Percentiles rank a stretch among this genome's conserved stretches.
phyloP scores from a whole-genome alignment of 1,139 yeast species.

The Geotrichum klebahnii region DNA sequence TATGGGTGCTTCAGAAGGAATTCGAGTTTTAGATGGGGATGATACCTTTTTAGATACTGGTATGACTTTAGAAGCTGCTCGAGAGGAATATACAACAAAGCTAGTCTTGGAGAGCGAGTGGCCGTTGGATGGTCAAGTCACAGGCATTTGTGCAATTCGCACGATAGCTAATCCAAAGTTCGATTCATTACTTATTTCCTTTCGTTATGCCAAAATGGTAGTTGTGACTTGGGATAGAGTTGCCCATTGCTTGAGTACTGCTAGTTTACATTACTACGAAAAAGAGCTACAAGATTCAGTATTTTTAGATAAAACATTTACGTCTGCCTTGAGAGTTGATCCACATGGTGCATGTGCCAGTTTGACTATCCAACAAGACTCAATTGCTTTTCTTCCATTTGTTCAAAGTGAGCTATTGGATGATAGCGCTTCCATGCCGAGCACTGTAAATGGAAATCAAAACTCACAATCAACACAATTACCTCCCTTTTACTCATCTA shows the following conservation, averaged over 20 bases:
- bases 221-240: slow-evolving; percentile 66
- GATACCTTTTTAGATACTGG: slow-evolving; percentile 35
- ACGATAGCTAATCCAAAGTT: slow-evolving; percentile 49
- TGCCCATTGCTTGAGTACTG: slow-evolving; percentile 54
- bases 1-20: slow-evolving; percentile 22
- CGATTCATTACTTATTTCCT: slow-evolving; percentile 64
- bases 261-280: slow-evolving; percentile 85
- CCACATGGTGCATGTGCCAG: slow-evolving; percentile 62
- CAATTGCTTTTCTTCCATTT: slow-evolving; percentile 72
- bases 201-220: slow-evolving; percentile 73
- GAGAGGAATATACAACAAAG: slow-evolving; percentile 36
- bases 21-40: slow-evolving; percentile 20
- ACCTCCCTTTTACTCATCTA: slow-evolving; percentile 29
- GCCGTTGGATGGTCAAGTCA: slow-evolving; percentile 65
- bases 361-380: slow-evolving; percentile 59
- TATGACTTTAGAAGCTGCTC: slow-evolving; percentile 24
- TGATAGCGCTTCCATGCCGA: slow-evolving; percentile 20
- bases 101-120: slow-evolving; percentile 61
- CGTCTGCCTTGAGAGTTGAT: slow-evolving; percentile 58
- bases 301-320: slow-evolving; percentile 46
- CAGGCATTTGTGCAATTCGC: slow-evolving; percentile 45
- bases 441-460: slow-evolving; percentile 17
- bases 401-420: slow-evolving; percentile 42
- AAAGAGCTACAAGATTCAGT: slow-evolving; percentile 52
- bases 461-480: slow-evolving; percentile 22